Percentiles rank a stretch among this genome's conserved stretches.
These are phyloP conservation scores for Aspergillus fischeri DNA, from an alignment of 2,329 filamentous ascomycete genomes.

Conservation along the genomic window DNA sequence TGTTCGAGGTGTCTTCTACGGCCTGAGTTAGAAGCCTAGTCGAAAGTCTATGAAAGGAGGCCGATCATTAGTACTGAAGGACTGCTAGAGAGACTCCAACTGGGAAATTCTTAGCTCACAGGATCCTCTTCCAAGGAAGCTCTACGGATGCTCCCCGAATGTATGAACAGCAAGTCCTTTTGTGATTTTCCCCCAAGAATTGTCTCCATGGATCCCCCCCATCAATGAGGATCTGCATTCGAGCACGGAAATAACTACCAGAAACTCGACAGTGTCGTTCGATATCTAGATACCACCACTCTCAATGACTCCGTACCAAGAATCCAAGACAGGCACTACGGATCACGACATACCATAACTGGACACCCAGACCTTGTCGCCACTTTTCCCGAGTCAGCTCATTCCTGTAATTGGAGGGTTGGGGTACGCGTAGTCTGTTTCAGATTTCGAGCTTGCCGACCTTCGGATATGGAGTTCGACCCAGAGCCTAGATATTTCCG, in stretches of 20 bases:
- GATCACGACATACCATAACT: background rate
- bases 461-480: background rate
- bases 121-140: background rate
- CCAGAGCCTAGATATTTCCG: background rate
- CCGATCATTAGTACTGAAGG: no score
- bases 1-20: slow-evolving; percentile 5
- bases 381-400: background rate
- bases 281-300: background rate
- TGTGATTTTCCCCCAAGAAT: background rate
- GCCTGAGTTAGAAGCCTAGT: background rate
- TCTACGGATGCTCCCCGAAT: background rate
- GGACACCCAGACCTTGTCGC: background rate
- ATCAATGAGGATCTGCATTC: background rate
- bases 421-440: slow-evolving; percentile 15
- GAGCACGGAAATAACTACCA: background rate
- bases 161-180: background rate
- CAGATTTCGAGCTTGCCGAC: slow-evolving; percentile 12
- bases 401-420: slow-evolving; percentile 11
- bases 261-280: background rate
- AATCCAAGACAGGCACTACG: background rate
- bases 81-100: no score
- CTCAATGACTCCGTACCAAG: no score
- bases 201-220: background rate
- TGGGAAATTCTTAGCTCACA: background rate
- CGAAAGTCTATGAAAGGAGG: background rate